Percentiles rank a stretch among this genome's conserved stretches.
These are phyloP conservation scores for Phytophthora multivora DNA, from an alignment of 352 stramenopile species.

Conservation along the genomic window DNA sequence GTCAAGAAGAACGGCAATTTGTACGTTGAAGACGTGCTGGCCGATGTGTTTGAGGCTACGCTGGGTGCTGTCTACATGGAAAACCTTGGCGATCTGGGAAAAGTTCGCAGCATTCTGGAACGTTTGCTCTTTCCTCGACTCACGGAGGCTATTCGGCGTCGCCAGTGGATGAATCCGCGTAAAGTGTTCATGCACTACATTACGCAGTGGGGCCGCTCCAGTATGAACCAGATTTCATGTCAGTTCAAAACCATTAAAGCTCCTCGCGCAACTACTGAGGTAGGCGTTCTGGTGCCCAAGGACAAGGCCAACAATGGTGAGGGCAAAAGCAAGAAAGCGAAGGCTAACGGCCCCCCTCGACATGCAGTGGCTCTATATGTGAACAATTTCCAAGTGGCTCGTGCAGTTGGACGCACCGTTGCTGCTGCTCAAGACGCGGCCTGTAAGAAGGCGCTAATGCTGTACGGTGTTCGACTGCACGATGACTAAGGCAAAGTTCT, in stretches of 20 bases:
- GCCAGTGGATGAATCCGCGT: slow-evolving; percentile 85
- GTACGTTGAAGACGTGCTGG: slow-evolving; percentile 79
- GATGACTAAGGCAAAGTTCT: slow-evolving; percentile 36
- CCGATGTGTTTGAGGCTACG: slow-evolving; percentile 80
- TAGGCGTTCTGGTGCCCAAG: slow-evolving; percentile 35
- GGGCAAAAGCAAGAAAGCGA: slow-evolving; percentile 32
- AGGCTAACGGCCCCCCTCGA: slow-evolving; percentile 20
- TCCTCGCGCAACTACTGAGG: background rate
- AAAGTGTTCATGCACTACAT: slow-evolving; percentile 77
- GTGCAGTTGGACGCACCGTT: slow-evolving; percentile 70
- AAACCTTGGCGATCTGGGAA: slow-evolving; percentile 55
- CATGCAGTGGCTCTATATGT: slow-evolving; percentile 76
- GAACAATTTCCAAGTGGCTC: slow-evolving; percentile 64
- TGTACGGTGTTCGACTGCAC: slow-evolving; percentile 66
- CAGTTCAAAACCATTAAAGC: slow-evolving; percentile 59
- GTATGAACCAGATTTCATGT: slow-evolving; percentile 39
- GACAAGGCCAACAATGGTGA: slow-evolving; percentile 18
- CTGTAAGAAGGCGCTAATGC: slow-evolving; percentile 61
- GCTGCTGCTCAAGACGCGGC: slow-evolving; percentile 71
- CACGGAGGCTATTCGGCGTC: slow-evolving; percentile 71
- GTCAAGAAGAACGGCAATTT: slow-evolving; percentile 66
- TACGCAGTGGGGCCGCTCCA: slow-evolving; percentile 49
- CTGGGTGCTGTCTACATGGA: slow-evolving; percentile 82
- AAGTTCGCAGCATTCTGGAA: slow-evolving; percentile 72
- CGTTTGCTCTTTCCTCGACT: slow-evolving; percentile 67